Evolutionary conservation across 2,329 filamentous ascomycete species (phyloP).

Genomic region (Monosporascus sp.): DNA sequence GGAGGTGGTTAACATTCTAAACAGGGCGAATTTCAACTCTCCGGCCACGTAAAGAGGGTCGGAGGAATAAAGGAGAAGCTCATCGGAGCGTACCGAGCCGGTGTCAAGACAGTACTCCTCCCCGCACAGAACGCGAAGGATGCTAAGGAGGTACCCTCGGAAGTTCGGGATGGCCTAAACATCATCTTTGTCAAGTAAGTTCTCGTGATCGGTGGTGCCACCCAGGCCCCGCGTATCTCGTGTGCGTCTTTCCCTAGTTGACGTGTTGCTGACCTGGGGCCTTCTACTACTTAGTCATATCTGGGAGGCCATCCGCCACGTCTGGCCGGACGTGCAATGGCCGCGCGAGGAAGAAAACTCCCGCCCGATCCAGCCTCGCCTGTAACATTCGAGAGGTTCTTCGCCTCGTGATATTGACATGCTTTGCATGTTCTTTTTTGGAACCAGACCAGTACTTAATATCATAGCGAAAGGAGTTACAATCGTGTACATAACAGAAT

Average conservation of each 20-base stretch:
- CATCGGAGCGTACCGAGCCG: constrained; percentile 86
- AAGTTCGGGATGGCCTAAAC: constrained; percentile 80
- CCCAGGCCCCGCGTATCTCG: too few relatives aligned
- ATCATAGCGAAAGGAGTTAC: background rate
- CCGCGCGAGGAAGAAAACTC: constrained; percentile 57
- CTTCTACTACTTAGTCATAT: constrained; percentile 58
- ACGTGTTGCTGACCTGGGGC: background rate
- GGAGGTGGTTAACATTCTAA: constrained; percentile 11
- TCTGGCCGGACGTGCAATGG: constrained; percentile 90
- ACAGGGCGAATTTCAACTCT: constrained; percentile 67
- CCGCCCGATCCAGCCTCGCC: constrained; percentile 68
- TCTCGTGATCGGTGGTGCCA: background rate
- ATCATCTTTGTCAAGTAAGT: constrained; percentile 80
- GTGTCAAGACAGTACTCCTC: constrained; percentile 88
- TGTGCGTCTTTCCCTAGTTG: constrained; percentile 10
- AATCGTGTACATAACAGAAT: background rate
- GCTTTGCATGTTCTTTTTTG: background rate
- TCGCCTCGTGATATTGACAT: background rate
- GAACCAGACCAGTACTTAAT: background rate
- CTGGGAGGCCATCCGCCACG: constrained; percentile 84
- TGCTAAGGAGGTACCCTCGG: constrained; percentile 79
- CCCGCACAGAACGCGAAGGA: constrained; percentile 90
- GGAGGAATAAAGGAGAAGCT: constrained; percentile 99
- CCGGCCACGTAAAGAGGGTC: constrained; percentile 87
- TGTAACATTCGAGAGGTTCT: constrained; percentile 44